These are phyloP conservation scores for Erodium texanum DNA, from an alignment of 441 rosid genomes.

Conservation along the genomic window DNA sequence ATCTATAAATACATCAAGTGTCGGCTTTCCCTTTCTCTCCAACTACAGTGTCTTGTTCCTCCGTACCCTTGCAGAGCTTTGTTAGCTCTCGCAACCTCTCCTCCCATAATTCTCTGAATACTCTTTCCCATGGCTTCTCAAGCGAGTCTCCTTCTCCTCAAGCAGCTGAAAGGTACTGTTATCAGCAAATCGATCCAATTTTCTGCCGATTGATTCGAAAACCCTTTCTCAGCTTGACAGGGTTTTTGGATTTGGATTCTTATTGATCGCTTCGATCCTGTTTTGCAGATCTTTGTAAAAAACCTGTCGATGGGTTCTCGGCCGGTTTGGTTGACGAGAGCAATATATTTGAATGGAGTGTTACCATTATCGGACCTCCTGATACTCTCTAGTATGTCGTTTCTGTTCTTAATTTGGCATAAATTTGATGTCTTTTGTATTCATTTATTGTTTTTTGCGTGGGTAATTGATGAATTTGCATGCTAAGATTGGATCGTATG, in stretches of 20 bases:
- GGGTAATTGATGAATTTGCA: neutral
- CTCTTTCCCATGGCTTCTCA: slow-evolving; percentile 36
- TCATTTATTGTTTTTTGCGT: neutral
- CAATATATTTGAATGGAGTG: slow-evolving; percentile 64
- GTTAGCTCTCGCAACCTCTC: neutral
- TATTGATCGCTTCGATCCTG: slow-evolving; percentile 22
- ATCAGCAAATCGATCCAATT: slow-evolving; percentile 1
- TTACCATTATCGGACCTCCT: slow-evolving; percentile 66
- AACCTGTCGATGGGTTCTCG: slow-evolving; percentile 70
- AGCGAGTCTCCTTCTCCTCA: slow-evolving; percentile 48
- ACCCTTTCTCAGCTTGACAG: neutral
- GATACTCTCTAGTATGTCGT: slow-evolving; percentile 58
- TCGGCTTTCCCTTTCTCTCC: slow-evolving; percentile 11
- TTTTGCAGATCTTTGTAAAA: slow-evolving; percentile 56
- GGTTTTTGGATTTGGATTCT: slow-evolving; percentile 4
- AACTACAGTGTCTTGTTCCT: no score
- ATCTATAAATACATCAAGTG: slow-evolving; percentile 20
- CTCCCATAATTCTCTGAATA: neutral
- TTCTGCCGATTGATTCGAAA: neutral
- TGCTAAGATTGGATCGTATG: neutral
- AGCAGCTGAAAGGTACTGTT: slow-evolving; percentile 44
- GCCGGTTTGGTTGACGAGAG: slow-evolving; percentile 61
- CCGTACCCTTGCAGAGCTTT: no score
- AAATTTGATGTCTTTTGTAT: slow-evolving; percentile 1
- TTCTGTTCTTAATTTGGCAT: neutral